A percentile compares a stretch with the other conserved stretches of the same genome.
Evolutionary conservation across 768 basidiomycete species (phyloP).

Genomic region (Boletus rubescentipes): DNA sequence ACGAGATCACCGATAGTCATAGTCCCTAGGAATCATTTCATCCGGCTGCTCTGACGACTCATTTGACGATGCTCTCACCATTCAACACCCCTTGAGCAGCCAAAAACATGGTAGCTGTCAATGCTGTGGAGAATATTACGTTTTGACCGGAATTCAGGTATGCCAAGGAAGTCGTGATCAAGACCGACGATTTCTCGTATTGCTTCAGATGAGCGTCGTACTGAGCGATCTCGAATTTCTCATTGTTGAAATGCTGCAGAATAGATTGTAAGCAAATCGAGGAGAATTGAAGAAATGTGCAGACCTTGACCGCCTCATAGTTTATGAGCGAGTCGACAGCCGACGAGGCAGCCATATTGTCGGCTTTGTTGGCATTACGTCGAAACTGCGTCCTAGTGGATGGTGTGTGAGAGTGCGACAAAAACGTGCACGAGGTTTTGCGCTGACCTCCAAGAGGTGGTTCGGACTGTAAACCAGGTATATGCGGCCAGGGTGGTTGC

Average conservation of each 20-base stretch:
- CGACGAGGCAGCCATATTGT: slow-evolving; percentile 92
- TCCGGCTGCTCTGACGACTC: background rate
- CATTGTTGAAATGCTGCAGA: slow-evolving; percentile 93
- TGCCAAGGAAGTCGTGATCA: slow-evolving; percentile 93
- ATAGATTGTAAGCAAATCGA: background rate
- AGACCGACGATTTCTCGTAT: slow-evolving; percentile 91
- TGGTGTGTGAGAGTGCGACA: background rate
- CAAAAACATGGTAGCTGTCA: slow-evolving; percentile 94
- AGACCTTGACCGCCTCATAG: slow-evolving; percentile 96
- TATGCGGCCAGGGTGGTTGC: slow-evolving; percentile 82
- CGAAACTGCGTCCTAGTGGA: slow-evolving; percentile 83
- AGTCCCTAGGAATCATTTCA: slow-evolving; percentile 54
- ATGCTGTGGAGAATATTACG: slow-evolving; percentile 89
- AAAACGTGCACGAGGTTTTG: background rate
- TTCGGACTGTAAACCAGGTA: slow-evolving; percentile 95
- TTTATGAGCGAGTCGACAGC: slow-evolving; percentile 97
- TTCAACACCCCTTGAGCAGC: slow-evolving; percentile 93
- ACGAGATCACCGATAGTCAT: slow-evolving; percentile 99
- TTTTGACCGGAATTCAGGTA: slow-evolving; percentile 96
- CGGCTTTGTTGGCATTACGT: slow-evolving; percentile 91
- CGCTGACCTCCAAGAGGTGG: slow-evolving; percentile 90
- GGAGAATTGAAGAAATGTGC: slow-evolving; percentile 3
- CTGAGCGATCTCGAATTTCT: slow-evolving; percentile 83
- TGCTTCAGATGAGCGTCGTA: slow-evolving; percentile 86
- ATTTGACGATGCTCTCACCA: slow-evolving; percentile 43